These are phyloP conservation scores for Rutstroemia sp. DNA, from an alignment of 2,329 filamentous ascomycete species.

Conservation along the genomic window DNA sequence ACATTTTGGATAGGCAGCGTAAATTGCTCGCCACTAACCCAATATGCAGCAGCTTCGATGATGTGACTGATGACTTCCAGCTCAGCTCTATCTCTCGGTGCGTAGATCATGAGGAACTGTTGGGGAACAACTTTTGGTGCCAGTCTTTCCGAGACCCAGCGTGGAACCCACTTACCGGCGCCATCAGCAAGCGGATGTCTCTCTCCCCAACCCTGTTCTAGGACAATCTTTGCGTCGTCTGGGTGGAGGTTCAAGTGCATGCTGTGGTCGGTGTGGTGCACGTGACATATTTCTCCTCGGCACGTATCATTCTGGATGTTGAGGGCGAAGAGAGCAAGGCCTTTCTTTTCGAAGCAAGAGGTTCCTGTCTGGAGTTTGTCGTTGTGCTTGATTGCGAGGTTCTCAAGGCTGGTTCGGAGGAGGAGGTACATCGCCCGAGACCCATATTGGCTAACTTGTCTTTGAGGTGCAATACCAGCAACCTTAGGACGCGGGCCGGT, in stretches of 20 bases:
- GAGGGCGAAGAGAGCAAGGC: conserved; percentile 64
- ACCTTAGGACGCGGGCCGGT: conserved; percentile 58
- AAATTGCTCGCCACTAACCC: conserved; percentile 34
- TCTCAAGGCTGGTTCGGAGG: conserved; percentile 46
- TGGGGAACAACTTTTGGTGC: conserved; percentile 44
- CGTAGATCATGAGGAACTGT: conserved; percentile 78
- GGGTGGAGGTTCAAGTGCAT: conserved; percentile 78
- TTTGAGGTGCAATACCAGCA: conserved; percentile 72
- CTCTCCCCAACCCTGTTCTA: conserved; percentile 76
- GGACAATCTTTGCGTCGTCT: conserved; percentile 62
- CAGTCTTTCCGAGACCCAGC: not conserved
- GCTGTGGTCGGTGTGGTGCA: conserved; percentile 68
- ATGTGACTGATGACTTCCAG: conserved; percentile 60
- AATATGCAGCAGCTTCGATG: conserved; percentile 70
- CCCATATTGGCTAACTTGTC: conserved; percentile 65
- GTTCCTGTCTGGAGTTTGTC: conserved; percentile 51
- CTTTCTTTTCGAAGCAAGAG: conserved; percentile 78
- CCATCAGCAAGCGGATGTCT: conserved; percentile 59
- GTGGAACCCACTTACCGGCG: conserved; percentile 48
- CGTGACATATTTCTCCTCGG: conserved; percentile 75
- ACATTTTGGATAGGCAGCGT: conserved; percentile 15
- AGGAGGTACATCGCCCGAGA: conserved; percentile 44
- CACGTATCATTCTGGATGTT: conserved; percentile 62
- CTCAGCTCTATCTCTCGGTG: conserved; percentile 63
- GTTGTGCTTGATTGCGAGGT: conserved; percentile 40